phyloP scores from a whole-genome alignment of 2,329 filamentous ascomycete genomes.

The Alternaria consortialis region DNA sequence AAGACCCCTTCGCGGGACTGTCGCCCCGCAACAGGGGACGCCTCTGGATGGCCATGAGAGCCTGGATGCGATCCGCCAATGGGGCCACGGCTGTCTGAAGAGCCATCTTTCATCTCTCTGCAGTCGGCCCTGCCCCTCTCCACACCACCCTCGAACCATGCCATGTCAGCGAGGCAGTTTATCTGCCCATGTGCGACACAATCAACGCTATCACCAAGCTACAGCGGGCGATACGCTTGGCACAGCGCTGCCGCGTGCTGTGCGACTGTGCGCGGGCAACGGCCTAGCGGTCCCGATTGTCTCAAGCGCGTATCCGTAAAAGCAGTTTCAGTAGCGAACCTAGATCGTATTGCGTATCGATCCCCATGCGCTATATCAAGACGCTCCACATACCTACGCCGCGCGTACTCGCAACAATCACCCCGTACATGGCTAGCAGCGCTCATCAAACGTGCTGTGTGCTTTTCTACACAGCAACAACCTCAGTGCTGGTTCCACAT shows the following conservation, averaged over 20 bases:
- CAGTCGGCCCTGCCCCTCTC: not conserved
- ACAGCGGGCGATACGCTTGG: not conserved
- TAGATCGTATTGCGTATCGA: conserved; percentile 16
- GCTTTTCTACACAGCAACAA: conserved; percentile 3
- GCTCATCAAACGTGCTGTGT: conserved; percentile 14
- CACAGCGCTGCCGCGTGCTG: not conserved
- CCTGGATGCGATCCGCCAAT: not conserved
- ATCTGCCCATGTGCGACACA: not conserved
- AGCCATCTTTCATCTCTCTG: not conserved
- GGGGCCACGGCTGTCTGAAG: not conserved
- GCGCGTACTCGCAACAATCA: conserved; percentile 18
- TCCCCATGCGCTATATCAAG: conserved; percentile 11
- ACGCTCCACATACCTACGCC: conserved; percentile 13
- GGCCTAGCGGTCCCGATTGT: conserved; percentile 3
- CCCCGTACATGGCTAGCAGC: conserved; percentile 5
- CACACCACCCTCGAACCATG: not conserved
- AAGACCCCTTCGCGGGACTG: not conserved
- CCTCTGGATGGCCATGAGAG: not conserved
- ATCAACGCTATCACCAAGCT: not conserved
- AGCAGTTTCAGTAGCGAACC: conserved; percentile 9
- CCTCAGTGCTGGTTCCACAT: not conserved
- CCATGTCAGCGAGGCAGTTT: not conserved
- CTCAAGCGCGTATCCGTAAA: conserved; percentile 7
- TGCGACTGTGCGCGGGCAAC: not conserved
- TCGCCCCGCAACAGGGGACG: conserved; percentile 1